Evolutionary conservation across 1,139 yeast species (phyloP).

Genomic region (Candida sanyaensis): DNA sequence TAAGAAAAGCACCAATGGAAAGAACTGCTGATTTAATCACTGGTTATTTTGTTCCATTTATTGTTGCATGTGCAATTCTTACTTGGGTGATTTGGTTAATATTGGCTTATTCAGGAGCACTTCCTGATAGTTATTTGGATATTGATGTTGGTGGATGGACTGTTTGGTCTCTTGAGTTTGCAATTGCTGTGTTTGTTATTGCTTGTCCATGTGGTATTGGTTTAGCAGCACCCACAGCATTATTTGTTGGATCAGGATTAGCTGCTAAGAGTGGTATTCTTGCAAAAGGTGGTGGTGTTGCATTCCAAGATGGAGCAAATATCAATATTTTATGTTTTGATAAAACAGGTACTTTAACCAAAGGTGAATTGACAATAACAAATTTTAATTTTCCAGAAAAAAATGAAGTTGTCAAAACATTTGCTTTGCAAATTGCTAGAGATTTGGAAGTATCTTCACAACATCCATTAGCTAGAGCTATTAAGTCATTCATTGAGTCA

Average conservation of each 20-base stretch:
- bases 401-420: conserved; percentile 19
- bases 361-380: conserved; percentile 60
- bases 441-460: conserved; percentile 67
- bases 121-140: conserved; percentile 60
- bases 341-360: conserved; percentile 79
- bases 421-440: conserved; percentile 52
- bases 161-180: conserved; percentile 75
- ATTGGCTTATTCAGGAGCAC: conserved; percentile 53
- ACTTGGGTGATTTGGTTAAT: conserved; percentile 73
- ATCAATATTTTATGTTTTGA: conserved; percentile 72
- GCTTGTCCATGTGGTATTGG: conserved; percentile 55
- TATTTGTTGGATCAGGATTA: conserved; percentile 48
- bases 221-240: conserved; percentile 50
- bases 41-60: conserved; percentile 72
- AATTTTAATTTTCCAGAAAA: conserved; percentile 35
- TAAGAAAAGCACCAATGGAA: conserved; percentile 75
- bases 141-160: conserved; percentile 74
- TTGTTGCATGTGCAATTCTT: conserved; percentile 56
- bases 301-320: conserved; percentile 74
- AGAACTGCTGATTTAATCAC: conserved; percentile 70
- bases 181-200: conserved; percentile 73
- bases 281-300: conserved; percentile 81
- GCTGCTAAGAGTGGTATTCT: conserved; percentile 65
- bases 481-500: conserved; percentile 42
- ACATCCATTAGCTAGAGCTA: conserved; percentile 70